phyloP scores from a whole-genome alignment of 1,139 yeast genomes.

The Scheffersomyces segobiensis region DNA sequence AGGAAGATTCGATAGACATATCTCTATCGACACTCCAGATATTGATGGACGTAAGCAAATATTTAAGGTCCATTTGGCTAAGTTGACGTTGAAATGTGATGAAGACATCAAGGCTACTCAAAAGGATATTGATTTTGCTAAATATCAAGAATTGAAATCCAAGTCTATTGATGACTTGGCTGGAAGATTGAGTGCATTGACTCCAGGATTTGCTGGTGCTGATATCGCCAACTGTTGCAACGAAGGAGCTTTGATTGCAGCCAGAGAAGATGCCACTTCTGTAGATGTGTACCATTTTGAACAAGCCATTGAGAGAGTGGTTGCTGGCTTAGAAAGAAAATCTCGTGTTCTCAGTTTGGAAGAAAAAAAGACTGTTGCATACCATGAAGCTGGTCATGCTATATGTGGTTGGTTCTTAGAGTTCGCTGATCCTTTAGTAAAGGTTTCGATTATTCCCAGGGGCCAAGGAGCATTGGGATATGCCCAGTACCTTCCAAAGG shows the following conservation, averaged over 20 bases:
- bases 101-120: conserved; percentile 43
- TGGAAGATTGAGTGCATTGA: conserved; percentile 73
- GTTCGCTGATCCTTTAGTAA: conserved; percentile 73
- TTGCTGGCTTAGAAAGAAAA: conserved; percentile 79
- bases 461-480: conserved; percentile 85
- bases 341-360: conserved; percentile 66
- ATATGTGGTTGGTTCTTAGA: conserved; percentile 76
- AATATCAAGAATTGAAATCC: conserved; percentile 48
- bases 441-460: conserved; percentile 80
- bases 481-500: conserved; percentile 81
- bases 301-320: conserved; percentile 78
- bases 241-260: conserved; percentile 82
- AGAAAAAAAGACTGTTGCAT: conserved; percentile 75
- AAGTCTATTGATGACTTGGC: conserved; percentile 59
- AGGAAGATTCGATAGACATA: conserved; percentile 81
- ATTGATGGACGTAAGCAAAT: conserved; percentile 77
- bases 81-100: conserved; percentile 45
- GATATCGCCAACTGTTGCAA: conserved; percentile 83
- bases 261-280: conserved; percentile 58
- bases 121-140: conserved; percentile 44
- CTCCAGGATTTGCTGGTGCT: conserved; percentile 87
- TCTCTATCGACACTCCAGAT: conserved; percentile 73
- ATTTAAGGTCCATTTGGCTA: conserved; percentile 66
- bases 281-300: conserved; percentile 69
- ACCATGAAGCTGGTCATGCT: conserved; percentile 85